These are phyloP conservation scores for Castanea sativa DNA, from an alignment of 306 rosid genomes.

Conservation along the genomic window DNA sequence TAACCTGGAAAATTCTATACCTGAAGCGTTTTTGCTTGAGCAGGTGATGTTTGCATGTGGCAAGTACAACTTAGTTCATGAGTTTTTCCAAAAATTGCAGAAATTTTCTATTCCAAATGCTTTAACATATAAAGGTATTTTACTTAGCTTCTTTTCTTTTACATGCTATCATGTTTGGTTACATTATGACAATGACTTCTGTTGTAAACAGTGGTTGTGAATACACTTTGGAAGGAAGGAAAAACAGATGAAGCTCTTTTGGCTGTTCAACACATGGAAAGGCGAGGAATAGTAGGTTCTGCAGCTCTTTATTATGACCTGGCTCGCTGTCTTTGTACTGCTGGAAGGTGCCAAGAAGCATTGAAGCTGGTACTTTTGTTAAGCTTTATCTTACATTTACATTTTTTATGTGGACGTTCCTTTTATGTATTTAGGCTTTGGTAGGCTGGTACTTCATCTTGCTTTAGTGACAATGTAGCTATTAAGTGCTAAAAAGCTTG, in stretches of 20 bases:
- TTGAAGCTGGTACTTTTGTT: conserved; percentile 63
- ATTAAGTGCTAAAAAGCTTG: not conserved
- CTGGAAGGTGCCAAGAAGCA: conserved; percentile 89
- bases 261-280: conserved; percentile 79
- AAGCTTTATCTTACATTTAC: not conserved
- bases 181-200: conserved; percentile 30
- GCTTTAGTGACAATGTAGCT: not conserved
- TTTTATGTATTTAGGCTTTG: not conserved
- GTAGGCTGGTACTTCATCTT: not conserved
- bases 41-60: conserved; percentile 94
- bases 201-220: conserved; percentile 68
- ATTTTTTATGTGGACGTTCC: not conserved
- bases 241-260: conserved; percentile 74
- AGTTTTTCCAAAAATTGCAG: conserved; percentile 81
- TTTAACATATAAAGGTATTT: conserved; percentile 83
- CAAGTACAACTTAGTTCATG: conserved; percentile 94
- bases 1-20: conserved; percentile 3
- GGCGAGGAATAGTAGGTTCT: conserved; percentile 87
- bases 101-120: conserved; percentile 77
- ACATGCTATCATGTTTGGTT: conserved; percentile 7
- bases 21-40: conserved; percentile 27
- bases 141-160: conserved; percentile 23
- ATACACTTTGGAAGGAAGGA: conserved; percentile 81
- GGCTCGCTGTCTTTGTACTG: conserved; percentile 90
- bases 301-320: conserved; percentile 94